Evolutionary conservation across 108 stramenopile species (phyloP).

Genomic region (Chaetoceros muelleri): DNA sequence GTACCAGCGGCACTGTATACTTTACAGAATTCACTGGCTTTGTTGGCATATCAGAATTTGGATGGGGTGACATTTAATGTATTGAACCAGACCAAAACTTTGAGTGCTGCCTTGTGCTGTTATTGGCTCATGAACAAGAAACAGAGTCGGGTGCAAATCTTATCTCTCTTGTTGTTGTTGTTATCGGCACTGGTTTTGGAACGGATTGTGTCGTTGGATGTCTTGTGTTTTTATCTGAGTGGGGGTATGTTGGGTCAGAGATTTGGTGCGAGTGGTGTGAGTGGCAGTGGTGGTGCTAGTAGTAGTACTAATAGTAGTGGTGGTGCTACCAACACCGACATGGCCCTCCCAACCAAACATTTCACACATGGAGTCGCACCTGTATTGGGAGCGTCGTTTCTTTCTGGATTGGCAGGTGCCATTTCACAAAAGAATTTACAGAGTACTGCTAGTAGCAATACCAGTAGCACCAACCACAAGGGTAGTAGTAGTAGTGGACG

Average conservation of each 20-base stretch:
- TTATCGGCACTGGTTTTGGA: conserved; percentile 75
- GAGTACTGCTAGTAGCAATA: conserved; percentile 5
- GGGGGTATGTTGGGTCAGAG: conserved; percentile 8
- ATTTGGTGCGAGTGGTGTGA: not conserved
- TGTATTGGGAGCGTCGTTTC: conserved; percentile 66
- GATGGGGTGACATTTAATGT: conserved; percentile 91
- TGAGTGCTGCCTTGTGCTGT: conserved; percentile 87
- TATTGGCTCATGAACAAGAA: conserved; percentile 78
- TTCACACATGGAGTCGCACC: conserved; percentile 74
- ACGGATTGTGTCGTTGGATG: conserved; percentile 26
- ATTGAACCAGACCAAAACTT: conserved; percentile 93
- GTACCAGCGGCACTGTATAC: conserved; percentile 85
- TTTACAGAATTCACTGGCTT: conserved; percentile 82
- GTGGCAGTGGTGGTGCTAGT: conserved; percentile 1
- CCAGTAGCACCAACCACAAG: not conserved
- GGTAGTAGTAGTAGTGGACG: conserved; percentile 30
- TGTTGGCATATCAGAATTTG: conserved; percentile 84
- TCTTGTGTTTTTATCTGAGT: no score
- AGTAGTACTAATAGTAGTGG: not conserved
- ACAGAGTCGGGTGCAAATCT: conserved; percentile 72
- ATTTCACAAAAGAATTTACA: conserved; percentile 86
- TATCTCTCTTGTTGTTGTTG: conserved; percentile 75
- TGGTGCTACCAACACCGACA: not conserved
- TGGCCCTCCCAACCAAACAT: conserved; percentile 24
- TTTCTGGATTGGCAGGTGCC: conserved; percentile 85